Base-by-base conservation (phyloP, 441 rosid species). In the California macrophylla region DNA sequence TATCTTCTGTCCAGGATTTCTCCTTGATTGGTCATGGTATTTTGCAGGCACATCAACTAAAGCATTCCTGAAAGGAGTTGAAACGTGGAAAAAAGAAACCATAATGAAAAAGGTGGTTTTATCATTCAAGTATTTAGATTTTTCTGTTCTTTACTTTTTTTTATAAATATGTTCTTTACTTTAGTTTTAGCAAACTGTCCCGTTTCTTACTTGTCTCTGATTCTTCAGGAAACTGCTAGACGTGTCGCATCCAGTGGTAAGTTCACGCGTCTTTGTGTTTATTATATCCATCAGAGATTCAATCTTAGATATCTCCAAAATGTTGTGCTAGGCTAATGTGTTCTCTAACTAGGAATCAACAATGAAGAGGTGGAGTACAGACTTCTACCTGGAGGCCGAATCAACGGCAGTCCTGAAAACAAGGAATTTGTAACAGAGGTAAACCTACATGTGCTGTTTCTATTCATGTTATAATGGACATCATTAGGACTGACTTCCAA, bases 41-140 rank as follows among this genome's bases (percentile, higher is more conserved):
- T 62, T 64, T 77, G 65, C 75, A 88, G 93, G 84, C 9, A 88
- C 90, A 24, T 85, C 93, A 64, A 80, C 85, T 34, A 88, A 83
- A 79, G 87, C 90, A 42, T 86, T 86, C 82, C 62, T 85, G 32
- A 88, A 86, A 71, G 93, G 93, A 66, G 80, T 80, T 3, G 89
- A 88, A 75, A 88, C 88, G 13, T 88, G 93, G 93, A 88, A 82
- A 30, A 88, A 81, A 36, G 93, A 88, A 80, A 83, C 90, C 45
- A 71, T 88, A 65, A 6, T 76, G 83, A 88, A 84, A 77, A 76
- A 72, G 82, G 90, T 84, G 69, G 50, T 42, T 12, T 42, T 36
- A 36, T 36, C 3, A 12, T 42, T 42, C 3, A 42, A 42, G n/a
- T 42, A n/a, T 10, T 40, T 9, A 42, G 16, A 12, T 42, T 42